A percentile compares a stretch with the other conserved stretches of the same genome.
Evolutionary conservation across 305 asterid genomes (phyloP).

Genomic region (Fraxinus baroniana): DNA sequence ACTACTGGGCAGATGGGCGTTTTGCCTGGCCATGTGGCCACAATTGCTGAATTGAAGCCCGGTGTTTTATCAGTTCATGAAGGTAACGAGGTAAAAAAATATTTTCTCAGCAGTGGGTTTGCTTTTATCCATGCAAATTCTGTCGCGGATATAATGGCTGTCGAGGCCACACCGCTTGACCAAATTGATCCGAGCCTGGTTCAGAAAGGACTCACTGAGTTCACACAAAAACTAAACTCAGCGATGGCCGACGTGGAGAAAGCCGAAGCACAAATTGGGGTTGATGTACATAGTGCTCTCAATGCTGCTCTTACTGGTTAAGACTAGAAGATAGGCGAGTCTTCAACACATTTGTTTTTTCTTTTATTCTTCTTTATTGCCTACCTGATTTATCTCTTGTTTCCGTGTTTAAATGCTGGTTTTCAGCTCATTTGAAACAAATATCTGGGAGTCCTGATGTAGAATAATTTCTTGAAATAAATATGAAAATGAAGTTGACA

Average conservation of each 20-base stretch:
- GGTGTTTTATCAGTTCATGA: slow-evolving; percentile 75
- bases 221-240: slow-evolving; percentile 69
- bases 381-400: neutral
- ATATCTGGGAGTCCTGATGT: neutral
- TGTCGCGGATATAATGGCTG: slow-evolving; percentile 15
- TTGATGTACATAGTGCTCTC: slow-evolving; percentile 85
- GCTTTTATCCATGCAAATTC: slow-evolving; percentile 23
- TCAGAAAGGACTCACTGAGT: slow-evolving; percentile 70
- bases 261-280: slow-evolving; percentile 91
- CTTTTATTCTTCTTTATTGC: neutral
- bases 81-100: slow-evolving; percentile 67
- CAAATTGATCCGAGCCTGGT: slow-evolving; percentile 61
- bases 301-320: slow-evolving; percentile 83
- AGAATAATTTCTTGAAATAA: slow-evolving; percentile 2
- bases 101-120: slow-evolving; percentile 41
- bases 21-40: slow-evolving; percentile 86
- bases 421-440: neutral
- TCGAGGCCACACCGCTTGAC: slow-evolving; percentile 51
- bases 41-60: slow-evolving; percentile 85
- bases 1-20: slow-evolving; percentile 94
- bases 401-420: neutral
- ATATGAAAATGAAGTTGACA: neutral
- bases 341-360: neutral
- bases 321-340: slow-evolving; percentile 5
- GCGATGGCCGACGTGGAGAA: slow-evolving; percentile 78